Base-by-base conservation (phyloP, 106 monocot genomes). In the Hemerocallis citrina region DNA sequence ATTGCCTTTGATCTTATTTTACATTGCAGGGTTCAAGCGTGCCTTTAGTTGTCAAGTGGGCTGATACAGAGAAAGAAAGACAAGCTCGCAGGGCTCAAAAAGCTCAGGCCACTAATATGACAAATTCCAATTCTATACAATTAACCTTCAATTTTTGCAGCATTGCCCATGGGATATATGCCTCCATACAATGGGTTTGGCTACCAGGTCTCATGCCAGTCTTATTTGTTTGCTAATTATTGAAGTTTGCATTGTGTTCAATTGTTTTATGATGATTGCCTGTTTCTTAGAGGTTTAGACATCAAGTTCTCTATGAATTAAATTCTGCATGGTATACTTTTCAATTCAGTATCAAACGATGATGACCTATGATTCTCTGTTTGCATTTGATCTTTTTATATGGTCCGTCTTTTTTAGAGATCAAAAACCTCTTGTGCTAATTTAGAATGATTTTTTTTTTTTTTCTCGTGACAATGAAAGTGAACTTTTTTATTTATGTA, bases 21-120 rank as follows among this genome's bases (percentile, higher is more conserved):
- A n/a, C 14, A 10, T 65, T 51, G 43, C 36, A 96, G 95, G 95
- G 90, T 38, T 90, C 95, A 45, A 91, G 73, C 72, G 83, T 91
- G 66, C 96, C 96, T 52, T 79, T 96, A 73, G 96, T 96, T 79
- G 91, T 96, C 48, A 96, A 91, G 42, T 96, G 96, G 96, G 96
- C 96, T 34, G 96, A 96, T 52, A 96, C 91, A 34, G 96, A 96
- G 57, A 96, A 91, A 67, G 91, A 96, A 81, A 91, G 96, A 41
- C 86, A 84, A 74, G 91, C 87, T n/a, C 80, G 96, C 57, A 81
- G 74, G 61, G 79, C 81, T 61, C 89, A 90, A 50, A 96, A 84
- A 68, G 74, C 81, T 69, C 81, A 84, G 36, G 55, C 65, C 22
- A 74, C 81, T 23, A 79, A 52, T 75, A 16, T 68, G 51, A 29